Conservation (phyloP, 2,329 filamentous ascomycete species). For the Pleomassaria siparia region DNA sequence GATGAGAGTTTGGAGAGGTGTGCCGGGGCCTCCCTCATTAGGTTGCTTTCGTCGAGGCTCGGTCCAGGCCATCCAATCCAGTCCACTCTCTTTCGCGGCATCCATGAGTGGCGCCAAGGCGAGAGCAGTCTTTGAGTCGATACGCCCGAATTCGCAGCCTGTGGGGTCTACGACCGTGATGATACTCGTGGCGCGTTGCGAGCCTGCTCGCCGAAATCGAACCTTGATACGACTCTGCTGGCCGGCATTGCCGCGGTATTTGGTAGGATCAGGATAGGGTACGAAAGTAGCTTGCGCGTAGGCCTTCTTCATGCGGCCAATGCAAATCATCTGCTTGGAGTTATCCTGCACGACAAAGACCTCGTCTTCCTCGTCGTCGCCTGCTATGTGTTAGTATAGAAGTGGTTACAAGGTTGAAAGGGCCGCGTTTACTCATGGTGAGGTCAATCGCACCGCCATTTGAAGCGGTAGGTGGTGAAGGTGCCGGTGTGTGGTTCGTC, state of each 20-base stretch:
- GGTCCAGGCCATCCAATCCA: conserved; percentile 74
- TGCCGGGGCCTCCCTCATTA: conserved; percentile 54
- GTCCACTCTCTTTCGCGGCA: conserved; percentile 55
- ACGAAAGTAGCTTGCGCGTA: conserved; percentile 67
- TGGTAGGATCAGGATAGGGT: conserved; percentile 67
- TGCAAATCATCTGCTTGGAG: conserved; percentile 73
- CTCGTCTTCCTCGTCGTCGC: conserved; percentile 61
- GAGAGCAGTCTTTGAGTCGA: conserved; percentile 68
- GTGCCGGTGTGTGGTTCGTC: conserved; percentile 12
- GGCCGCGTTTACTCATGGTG: conserved; percentile 33
- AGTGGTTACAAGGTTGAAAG: background rate
- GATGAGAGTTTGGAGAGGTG: conserved; percentile 25
- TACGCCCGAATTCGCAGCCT: conserved; percentile 70
- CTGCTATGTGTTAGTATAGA: conserved; percentile 26
- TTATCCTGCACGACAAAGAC: conserved; percentile 60
- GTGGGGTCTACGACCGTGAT: conserved; percentile 76
- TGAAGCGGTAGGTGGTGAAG: conserved; percentile 6
- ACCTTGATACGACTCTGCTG: conserved; percentile 72
- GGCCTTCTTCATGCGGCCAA: conserved; percentile 71
- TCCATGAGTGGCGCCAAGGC: conserved; percentile 76
- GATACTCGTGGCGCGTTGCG: conserved; percentile 60
- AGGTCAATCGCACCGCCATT: conserved; percentile 35
- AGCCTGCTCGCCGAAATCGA: conserved; percentile 62
- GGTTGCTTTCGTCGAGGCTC: conserved; percentile 63
- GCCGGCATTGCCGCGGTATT: conserved; percentile 59